Evolutionary conservation across 768 basidiomycete species (phyloP).

Genomic region (Aureoboletus auriporus): DNA sequence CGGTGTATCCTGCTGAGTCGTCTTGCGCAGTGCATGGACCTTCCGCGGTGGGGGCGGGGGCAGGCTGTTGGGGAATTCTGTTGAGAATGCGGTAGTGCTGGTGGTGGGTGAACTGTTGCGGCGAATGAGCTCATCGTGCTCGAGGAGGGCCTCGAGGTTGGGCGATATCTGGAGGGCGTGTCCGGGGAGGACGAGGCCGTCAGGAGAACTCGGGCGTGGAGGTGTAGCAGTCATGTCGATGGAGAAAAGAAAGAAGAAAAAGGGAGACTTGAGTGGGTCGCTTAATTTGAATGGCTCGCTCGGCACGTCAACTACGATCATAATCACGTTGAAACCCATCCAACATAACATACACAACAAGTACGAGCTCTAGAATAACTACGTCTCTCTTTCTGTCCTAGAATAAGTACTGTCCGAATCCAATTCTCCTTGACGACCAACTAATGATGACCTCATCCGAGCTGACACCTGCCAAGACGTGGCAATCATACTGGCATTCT

Average conservation of each 20-base stretch:
- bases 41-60: conserved; percentile 34
- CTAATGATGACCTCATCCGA: background rate
- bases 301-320: no score
- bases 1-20: conserved; percentile 7
- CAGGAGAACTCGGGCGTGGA: conserved; percentile 20
- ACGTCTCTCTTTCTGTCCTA: background rate
- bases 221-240: conserved; percentile 19
- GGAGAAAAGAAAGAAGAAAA: background rate
- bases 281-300: conserved; percentile 16
- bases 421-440: background rate
- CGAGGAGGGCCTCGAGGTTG: conserved; percentile 55
- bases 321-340: no score
- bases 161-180: conserved; percentile 49
- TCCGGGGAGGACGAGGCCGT: background rate
- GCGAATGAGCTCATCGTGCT: conserved; percentile 52
- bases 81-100: conserved; percentile 4
- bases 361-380: no score
- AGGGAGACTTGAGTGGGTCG: background rate
- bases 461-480: background rate
- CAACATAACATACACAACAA: no score
- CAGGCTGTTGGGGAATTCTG: conserved; percentile 24
- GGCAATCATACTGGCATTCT: conserved; percentile 7
- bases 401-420: background rate
- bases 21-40: conserved; percentile 10
- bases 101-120: conserved; percentile 24